These are phyloP conservation scores for Chlamydomonas schloesseri DNA, from an alignment of 139 green algal genomes.

Conservation along the genomic window DNA sequence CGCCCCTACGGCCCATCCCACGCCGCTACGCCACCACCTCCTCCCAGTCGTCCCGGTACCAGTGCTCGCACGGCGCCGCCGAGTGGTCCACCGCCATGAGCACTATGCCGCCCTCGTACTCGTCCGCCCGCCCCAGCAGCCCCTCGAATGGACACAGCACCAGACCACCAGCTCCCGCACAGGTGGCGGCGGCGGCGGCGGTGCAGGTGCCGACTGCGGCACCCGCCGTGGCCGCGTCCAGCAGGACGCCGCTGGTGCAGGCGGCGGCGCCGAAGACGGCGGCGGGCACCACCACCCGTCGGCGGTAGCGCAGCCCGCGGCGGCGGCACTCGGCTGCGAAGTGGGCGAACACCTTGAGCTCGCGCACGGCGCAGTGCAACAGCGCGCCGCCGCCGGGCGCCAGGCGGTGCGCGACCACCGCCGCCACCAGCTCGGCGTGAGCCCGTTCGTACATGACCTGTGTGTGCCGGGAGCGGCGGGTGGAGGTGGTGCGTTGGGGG, in stretches of 20 bases:
- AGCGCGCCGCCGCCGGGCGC: conserved; percentile 61
- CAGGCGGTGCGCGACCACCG: conserved; percentile 73
- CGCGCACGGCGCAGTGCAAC: conserved; percentile 74
- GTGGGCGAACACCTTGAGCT: conserved; percentile 70
- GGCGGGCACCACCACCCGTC: background rate
- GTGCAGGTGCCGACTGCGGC: background rate
- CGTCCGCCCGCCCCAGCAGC: conserved; percentile 54
- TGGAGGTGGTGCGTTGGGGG: no score
- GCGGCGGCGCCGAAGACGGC: background rate
- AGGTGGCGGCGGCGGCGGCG: background rate
- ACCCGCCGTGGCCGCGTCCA: background rate
- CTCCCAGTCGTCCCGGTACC: conserved; percentile 57
- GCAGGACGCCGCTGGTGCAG: no score
- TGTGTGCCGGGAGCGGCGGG: no score
- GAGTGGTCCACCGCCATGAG: conserved; percentile 68
- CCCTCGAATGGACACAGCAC: conserved; percentile 47
- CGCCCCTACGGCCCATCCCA: no score
- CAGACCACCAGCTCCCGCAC: background rate
- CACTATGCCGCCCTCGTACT: conserved; percentile 82
- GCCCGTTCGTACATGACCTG: conserved; percentile 80
- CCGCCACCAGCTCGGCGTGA: conserved; percentile 72
- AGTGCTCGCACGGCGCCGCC: conserved; percentile 3
- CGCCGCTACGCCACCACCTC: no score
- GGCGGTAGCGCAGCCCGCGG: conserved; percentile 56
- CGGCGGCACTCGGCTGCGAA: conserved; percentile 54